Evolutionary conservation across 2,329 filamentous ascomycete genomes (phyloP), one percentile per base, ranked within the genome.

Genomic region (Trichoderma sp.): DNA sequence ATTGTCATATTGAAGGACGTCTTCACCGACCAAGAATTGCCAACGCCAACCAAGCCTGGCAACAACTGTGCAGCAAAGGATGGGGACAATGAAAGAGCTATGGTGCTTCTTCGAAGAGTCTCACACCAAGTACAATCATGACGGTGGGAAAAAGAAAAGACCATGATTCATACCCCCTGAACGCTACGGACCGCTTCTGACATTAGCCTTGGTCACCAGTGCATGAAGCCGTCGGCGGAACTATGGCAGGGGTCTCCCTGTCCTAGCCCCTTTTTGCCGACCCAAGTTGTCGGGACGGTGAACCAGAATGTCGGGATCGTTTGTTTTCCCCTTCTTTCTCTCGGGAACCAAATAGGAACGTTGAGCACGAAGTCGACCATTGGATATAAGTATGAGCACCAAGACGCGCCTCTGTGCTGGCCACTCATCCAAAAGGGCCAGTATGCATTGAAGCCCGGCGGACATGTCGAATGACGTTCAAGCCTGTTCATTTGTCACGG

Each of bases 221-320:
- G 64, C 44, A 63, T 56, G 64, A 44, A 55, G 64, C 59, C 59
- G 45, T 64, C 45, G 47, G 64, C 64, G 64, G 64, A 66, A 66
- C 64, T 26, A 14, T 30, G 45, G 60, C 64, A 66, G 64, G 60
- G 63, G 63, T 48, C 44, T 43, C 64, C 59, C 57, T 66, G 60
- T 51, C 64, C 64, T 41, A 64, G 64, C 70, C 69, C 70, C 71
- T 72, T 67, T 71, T 75, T 75, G 68, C 74, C 74, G 74, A 76
- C 72, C 74, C 74, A 73, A 70, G 70, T 70, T 66, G 69, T 75
- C 74, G 74, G 74, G 72, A 71, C 73, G 68, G 54, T 68, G 71
- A 70, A 72, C 74, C 74, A 73, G 68, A 72, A 67, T 68, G 59
- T 71, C 70, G 73, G 74, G 30, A 24, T 48, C 19, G 19, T 54